phyloP scores from a whole-genome alignment of 1,139 yeast species.

The Hansenula lynferdii region DNA sequence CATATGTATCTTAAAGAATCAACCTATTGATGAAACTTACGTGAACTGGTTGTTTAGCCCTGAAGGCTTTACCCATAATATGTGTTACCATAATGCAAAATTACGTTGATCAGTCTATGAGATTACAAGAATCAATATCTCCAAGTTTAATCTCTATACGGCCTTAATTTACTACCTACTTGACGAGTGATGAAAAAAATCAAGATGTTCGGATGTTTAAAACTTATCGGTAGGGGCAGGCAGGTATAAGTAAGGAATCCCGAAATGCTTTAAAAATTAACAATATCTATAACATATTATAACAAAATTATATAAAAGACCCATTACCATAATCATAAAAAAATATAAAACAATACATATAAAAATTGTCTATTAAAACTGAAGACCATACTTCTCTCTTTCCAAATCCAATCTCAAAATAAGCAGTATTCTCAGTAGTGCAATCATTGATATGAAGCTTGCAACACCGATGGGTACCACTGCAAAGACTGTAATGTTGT shows the following conservation, averaged over 20 bases:
- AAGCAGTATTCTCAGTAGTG: slow-evolving; percentile 66
- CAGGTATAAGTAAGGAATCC: too few species aligned
- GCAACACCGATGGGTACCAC: slow-evolving; percentile 97
- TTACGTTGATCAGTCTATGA: too few species aligned
- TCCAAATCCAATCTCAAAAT: slow-evolving; percentile 73
- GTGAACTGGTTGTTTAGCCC: slow-evolving; percentile 40
- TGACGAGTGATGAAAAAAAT: background rate
- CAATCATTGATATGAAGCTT: slow-evolving; percentile 88
- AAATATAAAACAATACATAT: background rate
- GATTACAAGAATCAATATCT: too few species aligned
- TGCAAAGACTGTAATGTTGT: slow-evolving; percentile 89
- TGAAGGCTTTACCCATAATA: slow-evolving; percentile 69
- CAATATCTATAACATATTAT: too few species aligned
- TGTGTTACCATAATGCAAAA: slow-evolving; percentile 60
- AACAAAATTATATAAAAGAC: background rate
- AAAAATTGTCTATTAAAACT: background rate
- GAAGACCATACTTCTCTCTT: slow-evolving; percentile 28
- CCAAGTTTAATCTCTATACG: too few species aligned
- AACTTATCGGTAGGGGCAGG: slow-evolving; percentile 1
- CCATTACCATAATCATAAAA: background rate
- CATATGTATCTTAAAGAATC: too few species aligned
- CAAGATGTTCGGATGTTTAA: slow-evolving; percentile 1
- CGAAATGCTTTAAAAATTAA: too few species aligned
- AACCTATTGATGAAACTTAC: slow-evolving; percentile 7
- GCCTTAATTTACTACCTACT: too few species aligned